Conservation (phyloP, 108 stramenopile genomes). For the Nitzschia palea region DNA sequence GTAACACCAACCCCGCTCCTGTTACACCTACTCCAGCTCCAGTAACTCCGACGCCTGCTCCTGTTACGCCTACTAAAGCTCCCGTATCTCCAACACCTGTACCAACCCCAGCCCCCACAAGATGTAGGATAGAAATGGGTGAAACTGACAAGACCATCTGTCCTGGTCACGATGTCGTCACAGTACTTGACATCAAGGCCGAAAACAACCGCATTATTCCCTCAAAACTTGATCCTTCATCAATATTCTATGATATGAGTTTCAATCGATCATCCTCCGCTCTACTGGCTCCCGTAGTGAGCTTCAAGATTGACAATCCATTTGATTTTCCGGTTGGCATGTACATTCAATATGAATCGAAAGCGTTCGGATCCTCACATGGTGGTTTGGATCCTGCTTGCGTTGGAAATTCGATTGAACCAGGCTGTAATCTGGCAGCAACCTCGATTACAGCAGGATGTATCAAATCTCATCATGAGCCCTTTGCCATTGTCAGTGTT, state of each 20-base stretch:
- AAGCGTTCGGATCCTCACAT: background rate
- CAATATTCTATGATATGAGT: slow-evolving; percentile 3
- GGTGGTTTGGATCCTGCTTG: slow-evolving; percentile 8
- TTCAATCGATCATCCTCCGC: background rate
- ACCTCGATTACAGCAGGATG: background rate
- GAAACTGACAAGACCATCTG: slow-evolving; percentile 2
- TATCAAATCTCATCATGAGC: background rate
- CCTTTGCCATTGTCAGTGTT: background rate
- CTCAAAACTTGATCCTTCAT: background rate
- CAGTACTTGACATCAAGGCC: background rate
- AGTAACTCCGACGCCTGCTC: background rate
- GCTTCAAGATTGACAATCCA: slow-evolving; percentile 6
- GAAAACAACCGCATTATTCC: slow-evolving; percentile 1
- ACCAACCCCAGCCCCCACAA: background rate
- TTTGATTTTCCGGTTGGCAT: slow-evolving; percentile 7
- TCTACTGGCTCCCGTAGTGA: slow-evolving; percentile 5
- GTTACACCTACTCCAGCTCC: background rate
- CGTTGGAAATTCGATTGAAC: background rate
- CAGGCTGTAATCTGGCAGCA: background rate
- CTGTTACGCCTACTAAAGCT: background rate
- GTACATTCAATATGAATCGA: slow-evolving; percentile 12
- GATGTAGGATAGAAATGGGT: background rate
- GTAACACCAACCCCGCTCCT: background rate
- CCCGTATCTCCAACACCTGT: background rate
- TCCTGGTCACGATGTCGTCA: slow-evolving; percentile 6